Evolutionary conservation across 2,329 filamentous ascomycete species (phyloP).

Genomic region (Botryotinia globosa): DNA sequence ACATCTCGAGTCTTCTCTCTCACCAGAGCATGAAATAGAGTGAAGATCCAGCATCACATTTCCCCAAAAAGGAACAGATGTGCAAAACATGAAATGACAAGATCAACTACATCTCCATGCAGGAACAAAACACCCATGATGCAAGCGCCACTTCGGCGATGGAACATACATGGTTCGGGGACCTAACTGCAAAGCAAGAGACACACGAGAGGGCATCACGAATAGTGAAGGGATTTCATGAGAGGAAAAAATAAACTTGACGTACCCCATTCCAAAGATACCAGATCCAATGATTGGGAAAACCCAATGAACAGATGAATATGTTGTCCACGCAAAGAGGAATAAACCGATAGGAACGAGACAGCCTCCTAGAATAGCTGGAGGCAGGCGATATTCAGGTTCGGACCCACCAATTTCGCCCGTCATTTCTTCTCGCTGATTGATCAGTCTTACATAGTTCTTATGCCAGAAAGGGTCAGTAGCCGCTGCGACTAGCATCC

Average conservation of each 20-base stretch:
- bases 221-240: conserved; percentile 25
- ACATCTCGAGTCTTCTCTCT: conserved; percentile 18
- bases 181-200: conserved; percentile 17
- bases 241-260: conserved; percentile 26
- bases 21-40: background rate
- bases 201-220: conserved; percentile 12
- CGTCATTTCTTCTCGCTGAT: conserved; percentile 45
- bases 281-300: conserved; percentile 69
- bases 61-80: conserved; percentile 17
- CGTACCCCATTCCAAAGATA: conserved; percentile 70
- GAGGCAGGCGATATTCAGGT: conserved; percentile 82
- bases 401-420: conserved; percentile 54
- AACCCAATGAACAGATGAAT: conserved; percentile 71
- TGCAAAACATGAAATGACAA: conserved; percentile 15
- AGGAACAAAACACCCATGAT: conserved; percentile 16
- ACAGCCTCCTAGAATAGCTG: conserved; percentile 69
- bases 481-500: conserved; percentile 62
- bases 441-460: conserved; percentile 57
- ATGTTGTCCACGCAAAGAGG: conserved; percentile 85
- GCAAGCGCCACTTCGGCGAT: conserved; percentile 19
- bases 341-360: conserved; percentile 81
- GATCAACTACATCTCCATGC: conserved; percentile 18
- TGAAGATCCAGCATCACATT: conserved; percentile 10
- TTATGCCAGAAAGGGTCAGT: conserved; percentile 65
- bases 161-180: conserved; percentile 20